These are phyloP conservation scores for Calocera viscosa DNA, from an alignment of 768 basidiomycete species.

Conservation along the genomic window DNA sequence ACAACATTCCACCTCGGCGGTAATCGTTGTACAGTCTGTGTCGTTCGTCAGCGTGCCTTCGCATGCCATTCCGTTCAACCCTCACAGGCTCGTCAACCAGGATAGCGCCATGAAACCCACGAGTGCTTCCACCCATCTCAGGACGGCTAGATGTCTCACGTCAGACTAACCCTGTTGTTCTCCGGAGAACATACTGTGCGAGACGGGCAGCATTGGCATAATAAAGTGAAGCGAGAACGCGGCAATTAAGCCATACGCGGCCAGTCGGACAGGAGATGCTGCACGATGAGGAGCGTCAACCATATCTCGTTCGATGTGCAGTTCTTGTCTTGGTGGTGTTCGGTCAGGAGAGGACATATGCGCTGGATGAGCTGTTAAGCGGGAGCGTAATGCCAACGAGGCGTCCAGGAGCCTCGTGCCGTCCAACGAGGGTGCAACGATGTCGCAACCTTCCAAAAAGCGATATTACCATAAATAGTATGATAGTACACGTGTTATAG, in stretches of 20 bases:
- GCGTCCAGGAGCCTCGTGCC: not conserved
- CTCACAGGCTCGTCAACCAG: slow-evolving; percentile 1
- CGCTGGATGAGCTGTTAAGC: not conserved
- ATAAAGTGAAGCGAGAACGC: not conserved
- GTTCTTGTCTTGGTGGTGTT: not conserved
- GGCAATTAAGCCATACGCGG: not conserved
- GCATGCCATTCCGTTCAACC: not conserved
- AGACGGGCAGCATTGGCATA: slow-evolving; percentile 1
- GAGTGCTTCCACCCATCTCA: not conserved
- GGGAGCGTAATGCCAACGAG: not conserved
- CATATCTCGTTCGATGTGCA: not conserved
- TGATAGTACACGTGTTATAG: not conserved
- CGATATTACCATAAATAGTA: not conserved
- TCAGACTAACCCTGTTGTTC: not conserved
- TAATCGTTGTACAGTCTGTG: not conserved
- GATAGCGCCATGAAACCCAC: not conserved
- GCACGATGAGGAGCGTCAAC: not conserved
- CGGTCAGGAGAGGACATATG: not conserved
- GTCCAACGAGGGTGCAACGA: not conserved
- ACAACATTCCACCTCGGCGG: not conserved
- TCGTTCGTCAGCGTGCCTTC: not conserved
- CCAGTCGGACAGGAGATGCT: not conserved
- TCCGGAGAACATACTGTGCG: not conserved
- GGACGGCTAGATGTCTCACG: not conserved
- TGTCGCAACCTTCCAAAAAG: not conserved